phyloP scores from a whole-genome alignment of 345 rosid species.

The Capsella bursapastoris region DNA sequence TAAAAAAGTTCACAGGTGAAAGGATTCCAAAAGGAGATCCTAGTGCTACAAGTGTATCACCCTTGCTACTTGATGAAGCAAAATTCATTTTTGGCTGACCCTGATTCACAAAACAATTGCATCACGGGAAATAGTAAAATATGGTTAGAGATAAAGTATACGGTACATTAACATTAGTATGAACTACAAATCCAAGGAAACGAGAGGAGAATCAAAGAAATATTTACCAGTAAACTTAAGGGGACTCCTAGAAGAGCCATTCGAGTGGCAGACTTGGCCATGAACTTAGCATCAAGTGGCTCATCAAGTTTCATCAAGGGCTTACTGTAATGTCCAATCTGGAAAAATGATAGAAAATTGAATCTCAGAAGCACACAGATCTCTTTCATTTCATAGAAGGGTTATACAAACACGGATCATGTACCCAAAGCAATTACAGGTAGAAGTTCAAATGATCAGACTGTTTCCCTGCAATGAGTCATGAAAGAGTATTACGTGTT shows the following conservation, averaged over 20 bases:
- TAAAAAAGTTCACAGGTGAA: conserved; percentile 87
- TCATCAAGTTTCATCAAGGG: conserved; percentile 48
- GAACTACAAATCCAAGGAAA: conserved; percentile 9
- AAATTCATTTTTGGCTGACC: conserved; percentile 51
- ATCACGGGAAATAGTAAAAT: not conserved
- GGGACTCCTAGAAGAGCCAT: conserved; percentile 81
- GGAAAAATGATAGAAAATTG: conserved; percentile 37
- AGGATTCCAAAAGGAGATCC: conserved; percentile 97
- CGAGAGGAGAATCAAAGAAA: conserved; percentile 20
- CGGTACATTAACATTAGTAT: conserved; percentile 12
- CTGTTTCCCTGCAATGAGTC: not conserved
- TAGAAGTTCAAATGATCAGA: conserved; percentile 6
- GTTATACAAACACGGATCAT: not conserved
- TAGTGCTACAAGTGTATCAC: conserved; percentile 72
- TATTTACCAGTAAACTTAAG: conserved; percentile 55
- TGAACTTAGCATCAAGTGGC: conserved; percentile 52
- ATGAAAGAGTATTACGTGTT: conserved; percentile 40
- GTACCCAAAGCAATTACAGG: conserved; percentile 13
- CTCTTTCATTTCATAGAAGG: conserved; percentile 1
- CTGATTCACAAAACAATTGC: conserved; percentile 52
- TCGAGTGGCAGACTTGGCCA: conserved; percentile 69
- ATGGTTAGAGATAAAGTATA: conserved; percentile 12
- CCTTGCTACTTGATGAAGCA: conserved; percentile 55
- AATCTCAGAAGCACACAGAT: conserved; percentile 5
- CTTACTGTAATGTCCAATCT: conserved; percentile 48